A percentile compares a stretch with the other conserved stretches of the same genome.
Evolutionary conservation across 805 yeast genomes (phyloP).

Genomic region (Nakazawaea ishiwadae): DNA sequence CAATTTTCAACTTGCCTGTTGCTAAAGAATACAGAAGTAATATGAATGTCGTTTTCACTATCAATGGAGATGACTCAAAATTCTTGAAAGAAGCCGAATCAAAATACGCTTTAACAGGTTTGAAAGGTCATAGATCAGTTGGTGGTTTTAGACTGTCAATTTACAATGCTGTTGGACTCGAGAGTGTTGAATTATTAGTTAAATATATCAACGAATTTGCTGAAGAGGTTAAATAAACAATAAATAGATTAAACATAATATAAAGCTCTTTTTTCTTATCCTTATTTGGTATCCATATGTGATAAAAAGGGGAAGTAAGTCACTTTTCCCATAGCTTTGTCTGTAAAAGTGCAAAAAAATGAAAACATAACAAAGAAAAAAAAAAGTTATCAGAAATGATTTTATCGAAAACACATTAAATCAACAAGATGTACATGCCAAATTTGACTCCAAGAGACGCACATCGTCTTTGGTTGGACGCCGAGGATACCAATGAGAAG

Average conservation of each 20-base stretch:
- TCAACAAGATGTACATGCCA: conserved; percentile 40
- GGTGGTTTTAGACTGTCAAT: conserved; percentile 95
- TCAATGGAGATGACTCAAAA: conserved; percentile 49
- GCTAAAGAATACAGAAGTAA: conserved; percentile 61
- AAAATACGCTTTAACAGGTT: conserved; percentile 57
- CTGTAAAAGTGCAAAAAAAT: too few species aligned
- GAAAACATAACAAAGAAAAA: too few species aligned
- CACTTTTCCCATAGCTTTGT: too few species aligned
- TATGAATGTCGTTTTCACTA: conserved; percentile 92
- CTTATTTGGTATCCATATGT: too few species aligned
- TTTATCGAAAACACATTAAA: too few species aligned
- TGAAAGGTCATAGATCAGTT: conserved; percentile 94
- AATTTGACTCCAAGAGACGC: conserved; percentile 39
- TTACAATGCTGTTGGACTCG: conserved; percentile 77
- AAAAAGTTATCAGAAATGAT: too few species aligned
- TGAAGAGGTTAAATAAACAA: conserved; percentile 22
- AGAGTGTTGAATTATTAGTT: conserved; percentile 53
- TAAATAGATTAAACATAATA: neutral
- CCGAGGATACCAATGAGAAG: conserved; percentile 12
- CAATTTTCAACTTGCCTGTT: conserved; percentile 64
- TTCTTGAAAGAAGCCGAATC: conserved; percentile 66
- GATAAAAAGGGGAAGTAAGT: too few species aligned
- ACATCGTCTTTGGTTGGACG: conserved; percentile 38
- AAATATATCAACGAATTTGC: conserved; percentile 61
- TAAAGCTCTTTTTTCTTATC: too few species aligned